Evolutionary conservation across 495 filamentous ascomycete genomes (phyloP), one percentile per base, ranked within the genome.

Genomic region (Trichocladium uniseriatum): DNA sequence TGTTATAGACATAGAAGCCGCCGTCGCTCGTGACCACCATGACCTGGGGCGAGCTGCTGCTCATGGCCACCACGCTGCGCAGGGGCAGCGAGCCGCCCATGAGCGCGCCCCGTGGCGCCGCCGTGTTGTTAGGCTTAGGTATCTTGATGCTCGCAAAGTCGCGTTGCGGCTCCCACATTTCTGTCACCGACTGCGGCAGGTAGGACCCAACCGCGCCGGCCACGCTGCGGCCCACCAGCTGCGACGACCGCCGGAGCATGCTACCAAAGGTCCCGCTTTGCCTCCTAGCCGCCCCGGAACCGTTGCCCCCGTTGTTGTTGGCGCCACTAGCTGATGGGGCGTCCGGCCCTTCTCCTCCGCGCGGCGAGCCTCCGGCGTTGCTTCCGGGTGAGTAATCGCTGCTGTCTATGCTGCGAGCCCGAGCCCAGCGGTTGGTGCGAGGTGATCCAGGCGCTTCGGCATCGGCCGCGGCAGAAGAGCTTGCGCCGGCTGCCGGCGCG

Each of bases 11-110:
- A 55, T 90, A 96, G 58, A 95, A 97, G 19, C 82, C 81, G 13
- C 92, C 92, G 62, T 97, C 94, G 54, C 84, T 95, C 2, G 92
- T 97, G 11, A 95, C 94, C 1, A 97, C 87, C 91, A 97, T 96
- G 22, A 98, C 86, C 57, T 96, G 89, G 0, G 94, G 92, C 11
- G 83, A 87, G 57, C 80, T 91, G 57, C 79, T 90, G 58, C 87
- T 95, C 82, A 98, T 89, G 6, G 94, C 92, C 32, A 97, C 92
- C 22, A 97, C 94, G 51, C 89, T 96, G 52, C 82, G 68, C 15
- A 94, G 60, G 3, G 57, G 39, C 6, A 56, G 51, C 19, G 58
- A 55, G 14, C 51, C 68, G 15, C 59, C 54, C n/a, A 59, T 35
- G 38, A 22, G 43, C 52, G 59, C 32, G 59, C 7, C 62, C 64